A percentile compares a stretch with the other conserved stretches of the same genome.
Evolutionary conservation across 2,329 filamentous ascomycete genomes (phyloP).

Genomic region (Penicillium polonicum): DNA sequence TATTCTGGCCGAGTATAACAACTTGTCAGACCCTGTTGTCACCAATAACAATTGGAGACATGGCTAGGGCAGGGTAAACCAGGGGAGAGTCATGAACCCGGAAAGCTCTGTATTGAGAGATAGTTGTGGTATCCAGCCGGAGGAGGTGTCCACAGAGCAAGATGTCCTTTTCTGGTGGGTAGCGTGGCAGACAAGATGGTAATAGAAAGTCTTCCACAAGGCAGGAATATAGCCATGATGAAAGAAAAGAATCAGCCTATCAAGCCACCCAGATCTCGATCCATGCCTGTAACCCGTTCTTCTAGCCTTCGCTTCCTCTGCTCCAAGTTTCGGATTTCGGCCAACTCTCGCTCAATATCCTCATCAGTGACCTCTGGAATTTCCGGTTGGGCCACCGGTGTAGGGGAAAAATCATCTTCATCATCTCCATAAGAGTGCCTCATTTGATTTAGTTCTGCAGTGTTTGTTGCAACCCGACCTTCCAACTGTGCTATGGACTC

Average conservation of each 20-base stretch:
- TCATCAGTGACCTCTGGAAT: constrained; percentile 40
- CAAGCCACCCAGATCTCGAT: constrained; percentile 64
- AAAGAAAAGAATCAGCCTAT: constrained; percentile 44
- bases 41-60: background rate
- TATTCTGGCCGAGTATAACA: background rate
- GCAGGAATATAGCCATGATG: background rate
- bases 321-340: constrained; percentile 62
- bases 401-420: constrained; percentile 54
- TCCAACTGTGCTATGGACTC: constrained; percentile 80
- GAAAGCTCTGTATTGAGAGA: background rate
- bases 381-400: constrained; percentile 28
- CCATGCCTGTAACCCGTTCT: constrained; percentile 65
- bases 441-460: constrained; percentile 69
- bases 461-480: constrained; percentile 72
- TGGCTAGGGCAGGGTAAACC: background rate
- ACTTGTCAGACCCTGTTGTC: background rate
- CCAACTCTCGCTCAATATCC: constrained; percentile 48
- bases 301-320: constrained; percentile 62
- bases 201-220: background rate
- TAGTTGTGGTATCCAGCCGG: background rate
- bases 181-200: background rate
- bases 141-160: background rate
- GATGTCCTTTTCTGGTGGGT: background rate
- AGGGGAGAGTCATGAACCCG: background rate
- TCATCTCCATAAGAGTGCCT: constrained; percentile 59